Evolutionary conservation across 2,329 filamentous ascomycete species (phyloP).

Genomic region (Paraconiothyrium sp.): DNA sequence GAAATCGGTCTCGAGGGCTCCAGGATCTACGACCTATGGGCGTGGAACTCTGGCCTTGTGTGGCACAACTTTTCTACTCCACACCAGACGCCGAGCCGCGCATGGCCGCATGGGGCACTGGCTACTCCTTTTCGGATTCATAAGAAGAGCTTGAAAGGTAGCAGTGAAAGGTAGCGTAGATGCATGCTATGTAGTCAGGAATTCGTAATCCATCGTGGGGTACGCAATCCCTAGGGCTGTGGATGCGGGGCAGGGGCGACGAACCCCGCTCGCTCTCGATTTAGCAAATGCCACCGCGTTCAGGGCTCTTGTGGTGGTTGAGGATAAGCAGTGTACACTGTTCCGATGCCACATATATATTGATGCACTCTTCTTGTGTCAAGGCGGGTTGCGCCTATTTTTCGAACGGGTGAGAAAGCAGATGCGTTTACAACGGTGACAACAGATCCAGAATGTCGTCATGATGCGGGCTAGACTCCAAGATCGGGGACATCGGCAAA

Average conservation of each 20-base stretch:
- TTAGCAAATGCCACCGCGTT: not conserved
- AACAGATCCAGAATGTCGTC: not conserved
- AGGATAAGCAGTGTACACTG: not conserved
- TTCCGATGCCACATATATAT: not conserved
- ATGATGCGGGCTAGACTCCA: not conserved
- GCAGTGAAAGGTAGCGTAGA: conserved; percentile 20
- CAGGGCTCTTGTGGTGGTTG: not conserved
- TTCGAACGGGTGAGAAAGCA: not conserved
- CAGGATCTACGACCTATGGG: conserved; percentile 11
- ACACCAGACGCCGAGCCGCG: conserved; percentile 30
- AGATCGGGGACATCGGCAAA: not conserved
- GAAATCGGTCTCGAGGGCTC: conserved; percentile 28
- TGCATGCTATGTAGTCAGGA: conserved; percentile 14
- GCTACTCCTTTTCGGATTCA: not conserved
- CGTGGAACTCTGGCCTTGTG: conserved; percentile 8
- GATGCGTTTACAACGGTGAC: not conserved
- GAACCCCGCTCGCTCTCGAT: conserved; percentile 4
- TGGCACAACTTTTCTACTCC: conserved; percentile 30
- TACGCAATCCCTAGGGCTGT: not conserved
- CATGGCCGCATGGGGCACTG: conserved; percentile 11
- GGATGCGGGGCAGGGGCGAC: conserved; percentile 1
- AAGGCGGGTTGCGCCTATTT: not conserved
- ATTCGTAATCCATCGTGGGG: conserved; percentile 20
- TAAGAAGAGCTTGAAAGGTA: not conserved
- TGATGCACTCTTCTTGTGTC: not conserved